These are phyloP conservation scores for Colletotrichum simmondsii DNA, from an alignment of 2,329 filamentous ascomycete genomes.

Conservation along the genomic window DNA sequence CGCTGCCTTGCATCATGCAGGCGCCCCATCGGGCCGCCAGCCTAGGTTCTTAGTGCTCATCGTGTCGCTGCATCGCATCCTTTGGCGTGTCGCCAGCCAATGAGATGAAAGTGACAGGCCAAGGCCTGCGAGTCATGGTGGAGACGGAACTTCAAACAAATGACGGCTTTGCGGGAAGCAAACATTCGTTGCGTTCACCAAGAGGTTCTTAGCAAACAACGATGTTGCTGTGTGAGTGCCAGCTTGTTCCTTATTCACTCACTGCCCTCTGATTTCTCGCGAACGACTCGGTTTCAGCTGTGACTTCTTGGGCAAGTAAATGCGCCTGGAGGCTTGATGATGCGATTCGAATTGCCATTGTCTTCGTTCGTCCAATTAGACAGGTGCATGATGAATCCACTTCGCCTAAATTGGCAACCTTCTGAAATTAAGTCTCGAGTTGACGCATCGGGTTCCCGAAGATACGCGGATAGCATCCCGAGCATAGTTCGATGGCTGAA, in stretches of 20 bases:
- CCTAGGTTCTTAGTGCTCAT: background rate
- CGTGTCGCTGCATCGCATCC: constrained; percentile 8
- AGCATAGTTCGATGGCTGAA: too few species aligned
- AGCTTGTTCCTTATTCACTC: background rate
- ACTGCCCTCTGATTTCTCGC: background rate
- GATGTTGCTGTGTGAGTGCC: background rate
- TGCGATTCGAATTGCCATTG: background rate
- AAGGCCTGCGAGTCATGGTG: constrained; percentile 13
- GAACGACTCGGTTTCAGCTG: background rate
- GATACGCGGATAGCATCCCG: background rate
- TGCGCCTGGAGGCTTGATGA: constrained; percentile 3
- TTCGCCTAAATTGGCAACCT: constrained; percentile 16
- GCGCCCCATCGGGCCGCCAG: background rate
- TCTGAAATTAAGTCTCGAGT: background rate
- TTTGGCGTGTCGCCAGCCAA: constrained; percentile 10
- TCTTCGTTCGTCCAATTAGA: background rate
- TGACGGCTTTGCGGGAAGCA: background rate
- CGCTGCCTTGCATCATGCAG: background rate
- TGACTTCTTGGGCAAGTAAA: background rate
- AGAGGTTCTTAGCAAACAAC: background rate
- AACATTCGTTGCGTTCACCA: background rate
- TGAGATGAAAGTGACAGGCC: background rate
- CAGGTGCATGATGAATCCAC: background rate
- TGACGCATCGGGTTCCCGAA: background rate
- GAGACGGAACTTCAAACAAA: background rate